phyloP scores from a whole-genome alignment of 305 asterid genomes.

The Ilex paraguariensis region DNA sequence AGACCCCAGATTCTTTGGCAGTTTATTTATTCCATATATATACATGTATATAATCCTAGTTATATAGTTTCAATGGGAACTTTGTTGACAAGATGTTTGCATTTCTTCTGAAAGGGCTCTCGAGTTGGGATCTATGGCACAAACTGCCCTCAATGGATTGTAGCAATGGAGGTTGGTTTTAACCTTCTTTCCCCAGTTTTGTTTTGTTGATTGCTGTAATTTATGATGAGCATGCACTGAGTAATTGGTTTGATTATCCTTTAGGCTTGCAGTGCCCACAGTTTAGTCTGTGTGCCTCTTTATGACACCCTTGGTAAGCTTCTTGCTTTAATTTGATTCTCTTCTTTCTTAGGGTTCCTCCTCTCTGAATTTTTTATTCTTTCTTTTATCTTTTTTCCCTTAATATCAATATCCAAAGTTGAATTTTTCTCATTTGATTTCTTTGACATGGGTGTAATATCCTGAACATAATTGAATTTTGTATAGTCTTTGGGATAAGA shows the following conservation, averaged over 20 bases:
- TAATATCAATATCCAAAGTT: too few relatives aligned
- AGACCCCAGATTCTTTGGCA: too few relatives aligned
- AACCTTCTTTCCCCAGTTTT: slow-evolving; percentile 2
- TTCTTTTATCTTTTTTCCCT: too few relatives aligned
- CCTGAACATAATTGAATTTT: too few relatives aligned
- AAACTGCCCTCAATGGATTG: slow-evolving; percentile 98
- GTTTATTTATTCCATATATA: too few relatives aligned
- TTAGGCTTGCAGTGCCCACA: slow-evolving; percentile 86
- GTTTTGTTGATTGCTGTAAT: background rate
- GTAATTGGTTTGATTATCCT: background rate
- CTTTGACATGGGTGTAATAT: too few relatives aligned
- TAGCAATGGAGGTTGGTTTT: slow-evolving; percentile 84
- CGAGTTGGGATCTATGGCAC: slow-evolving; percentile 84
- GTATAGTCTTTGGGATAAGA: too few relatives aligned
- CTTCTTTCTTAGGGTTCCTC: background rate
- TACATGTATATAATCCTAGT: too few relatives aligned
- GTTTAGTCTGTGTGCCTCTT: slow-evolving; percentile 84
- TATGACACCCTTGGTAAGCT: slow-evolving; percentile 88
- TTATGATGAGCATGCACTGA: background rate
- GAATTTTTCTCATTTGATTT: too few relatives aligned
- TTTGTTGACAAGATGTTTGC: background rate
- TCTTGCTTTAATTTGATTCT: slow-evolving; percentile 6
- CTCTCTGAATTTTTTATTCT: background rate
- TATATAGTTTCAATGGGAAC: background rate
- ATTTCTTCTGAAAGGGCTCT: slow-evolving; percentile 47